Conservation (phyloP, 2,329 filamentous ascomycete genomes). For the Stemphylium vesicarium region DNA sequence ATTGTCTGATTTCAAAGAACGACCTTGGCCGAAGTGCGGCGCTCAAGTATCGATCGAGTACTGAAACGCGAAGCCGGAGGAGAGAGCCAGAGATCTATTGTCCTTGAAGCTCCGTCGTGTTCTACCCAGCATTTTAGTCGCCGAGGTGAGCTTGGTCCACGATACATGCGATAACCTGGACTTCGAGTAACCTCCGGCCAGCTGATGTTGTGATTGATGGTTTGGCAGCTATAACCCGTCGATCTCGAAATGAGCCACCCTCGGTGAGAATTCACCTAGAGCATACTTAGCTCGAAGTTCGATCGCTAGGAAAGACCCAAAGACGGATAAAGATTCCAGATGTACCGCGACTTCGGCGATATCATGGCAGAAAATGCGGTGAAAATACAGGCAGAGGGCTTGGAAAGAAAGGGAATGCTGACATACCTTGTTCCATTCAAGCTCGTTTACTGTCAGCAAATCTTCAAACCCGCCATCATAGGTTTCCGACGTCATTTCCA, state of each 20-base stretch:
- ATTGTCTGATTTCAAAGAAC: not conserved
- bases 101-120: constrained; percentile 5
- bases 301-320: not conserved
- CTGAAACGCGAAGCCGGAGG: constrained; percentile 13
- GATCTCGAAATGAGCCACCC: constrained; percentile 24
- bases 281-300: constrained; percentile 10
- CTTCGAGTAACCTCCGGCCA: constrained; percentile 23
- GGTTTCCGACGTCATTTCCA: constrained; percentile 21
- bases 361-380: too few relatives aligned
- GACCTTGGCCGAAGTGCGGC: not conserved
- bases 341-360: too few relatives aligned
- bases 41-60: not conserved
- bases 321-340: too few relatives aligned
- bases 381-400: too few relatives aligned
- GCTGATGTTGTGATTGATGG: constrained; percentile 24
- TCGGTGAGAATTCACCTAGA: constrained; percentile 19
- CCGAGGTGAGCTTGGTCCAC: constrained; percentile 16
- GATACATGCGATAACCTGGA: constrained; percentile 22
- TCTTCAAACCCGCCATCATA: constrained; percentile 30
- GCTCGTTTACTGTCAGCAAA: constrained; percentile 20
- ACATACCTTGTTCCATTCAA: constrained; percentile 42
- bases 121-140: constrained; percentile 7
- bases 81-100: constrained; percentile 17
- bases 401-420: too few relatives aligned
- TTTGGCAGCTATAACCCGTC: constrained; percentile 7